These are phyloP conservation scores for Rhytidhysteron rufulum DNA, from an alignment of 2,329 filamentous ascomycete species.

Conservation along the genomic window DNA sequence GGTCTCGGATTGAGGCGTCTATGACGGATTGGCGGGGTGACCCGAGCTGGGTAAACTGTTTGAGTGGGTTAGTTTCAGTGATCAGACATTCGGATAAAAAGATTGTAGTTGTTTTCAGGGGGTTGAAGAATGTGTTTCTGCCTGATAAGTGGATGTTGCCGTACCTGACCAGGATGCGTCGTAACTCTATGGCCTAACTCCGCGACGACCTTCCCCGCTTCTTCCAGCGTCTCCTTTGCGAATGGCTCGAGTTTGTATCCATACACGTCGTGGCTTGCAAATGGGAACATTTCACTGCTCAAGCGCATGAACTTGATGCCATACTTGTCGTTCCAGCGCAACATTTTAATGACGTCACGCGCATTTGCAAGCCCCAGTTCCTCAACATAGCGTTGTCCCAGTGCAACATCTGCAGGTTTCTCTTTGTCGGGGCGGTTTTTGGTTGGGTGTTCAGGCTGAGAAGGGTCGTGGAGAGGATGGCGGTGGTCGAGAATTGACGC, in stretches of 20 bases:
- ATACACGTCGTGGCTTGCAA: slow-evolving; percentile 82
- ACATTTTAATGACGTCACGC: slow-evolving; percentile 76
- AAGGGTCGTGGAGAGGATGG: slow-evolving; percentile 72
- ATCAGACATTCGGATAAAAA: too few species aligned
- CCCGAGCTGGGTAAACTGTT: slow-evolving; percentile 80
- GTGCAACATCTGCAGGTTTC: slow-evolving; percentile 61
- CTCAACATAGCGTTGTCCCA: slow-evolving; percentile 72
- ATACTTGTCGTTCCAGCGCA: slow-evolving; percentile 89
- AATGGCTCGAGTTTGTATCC: slow-evolving; percentile 84
- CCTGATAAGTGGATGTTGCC: slow-evolving; percentile 4
- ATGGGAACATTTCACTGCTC: slow-evolving; percentile 95
- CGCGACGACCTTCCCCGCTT: slow-evolving; percentile 72
- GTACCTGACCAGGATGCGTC: slow-evolving; percentile 77
- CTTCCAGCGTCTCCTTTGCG: slow-evolving; percentile 70
- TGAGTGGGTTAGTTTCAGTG: too few species aligned
- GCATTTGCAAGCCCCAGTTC: slow-evolving; percentile 77
- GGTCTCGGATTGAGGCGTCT: slow-evolving; percentile 69
- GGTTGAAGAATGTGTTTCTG: too few species aligned
- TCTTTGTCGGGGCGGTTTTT: slow-evolving; percentile 82
- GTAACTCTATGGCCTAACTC: slow-evolving; percentile 81
- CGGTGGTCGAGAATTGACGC: slow-evolving; percentile 86
- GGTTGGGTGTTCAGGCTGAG: slow-evolving; percentile 71
- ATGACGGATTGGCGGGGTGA: slow-evolving; percentile 78
- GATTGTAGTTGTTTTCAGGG: too few species aligned
- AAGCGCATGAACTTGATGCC: slow-evolving; percentile 89